Evolutionary conservation across 2,329 filamentous ascomycete species (phyloP).

Genomic region (Polychaeton citri): DNA sequence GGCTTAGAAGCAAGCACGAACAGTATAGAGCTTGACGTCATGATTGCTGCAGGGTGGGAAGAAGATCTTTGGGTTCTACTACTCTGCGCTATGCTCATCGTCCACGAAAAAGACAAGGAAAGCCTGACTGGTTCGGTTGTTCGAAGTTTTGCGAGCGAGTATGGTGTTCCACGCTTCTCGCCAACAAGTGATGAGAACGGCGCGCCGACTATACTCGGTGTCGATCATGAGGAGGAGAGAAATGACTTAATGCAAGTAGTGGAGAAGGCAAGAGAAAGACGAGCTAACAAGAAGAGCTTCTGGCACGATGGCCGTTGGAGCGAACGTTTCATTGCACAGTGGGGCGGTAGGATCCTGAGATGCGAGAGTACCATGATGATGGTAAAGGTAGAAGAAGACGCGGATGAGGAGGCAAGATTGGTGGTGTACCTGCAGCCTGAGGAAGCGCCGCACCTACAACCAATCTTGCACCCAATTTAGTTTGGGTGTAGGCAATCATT

Average conservation of each 20-base stretch:
- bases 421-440: constrained; percentile 17
- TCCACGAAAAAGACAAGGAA: constrained; percentile 76
- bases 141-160: constrained; percentile 1
- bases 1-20: constrained; percentile 19
- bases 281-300: constrained; percentile 6
- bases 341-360: constrained; percentile 17
- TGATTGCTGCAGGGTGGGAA: constrained; percentile 22
- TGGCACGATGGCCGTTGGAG: constrained; percentile 17
- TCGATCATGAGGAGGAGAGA: constrained; percentile 9
- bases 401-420: constrained; percentile 13
- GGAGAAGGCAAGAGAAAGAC: constrained; percentile 6
- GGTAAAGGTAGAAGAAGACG: constrained; percentile 7
- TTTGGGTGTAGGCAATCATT: no score
- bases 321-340: constrained; percentile 14
- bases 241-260: constrained; percentile 14
- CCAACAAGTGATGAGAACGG: constrained; percentile 10
- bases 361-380: constrained; percentile 21
- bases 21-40: constrained; percentile 15
- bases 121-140: constrained; percentile 1
- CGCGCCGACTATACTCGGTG: constrained; percentile 1
- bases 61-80: constrained; percentile 23
- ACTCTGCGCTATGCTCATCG: constrained; percentile 14
- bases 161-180: constrained; percentile 6
- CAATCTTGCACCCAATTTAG: no score
- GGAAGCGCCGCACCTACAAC: background rate